These are phyloP conservation scores for Pulveroboletus sp. DNA, from an alignment of 768 basidiomycete species.

Conservation along the genomic window DNA sequence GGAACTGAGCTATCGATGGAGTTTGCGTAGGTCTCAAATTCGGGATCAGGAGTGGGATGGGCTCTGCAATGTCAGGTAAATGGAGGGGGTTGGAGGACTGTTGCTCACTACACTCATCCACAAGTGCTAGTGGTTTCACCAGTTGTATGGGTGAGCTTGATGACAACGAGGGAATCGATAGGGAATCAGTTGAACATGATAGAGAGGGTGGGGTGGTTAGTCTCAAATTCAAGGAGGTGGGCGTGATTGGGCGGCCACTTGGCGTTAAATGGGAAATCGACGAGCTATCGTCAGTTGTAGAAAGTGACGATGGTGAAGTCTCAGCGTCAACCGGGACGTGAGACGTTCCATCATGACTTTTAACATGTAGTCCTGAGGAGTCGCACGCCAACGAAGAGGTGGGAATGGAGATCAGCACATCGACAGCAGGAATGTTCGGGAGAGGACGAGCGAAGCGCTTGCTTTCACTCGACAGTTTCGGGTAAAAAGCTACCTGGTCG, in stretches of 20 bases:
- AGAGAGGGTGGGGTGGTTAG: constrained; percentile 43
- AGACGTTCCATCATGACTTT: neutral
- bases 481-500: neutral
- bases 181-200: constrained; percentile 57
- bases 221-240: constrained; percentile 29
- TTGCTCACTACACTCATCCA: constrained; percentile 28
- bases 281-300: constrained; percentile 29
- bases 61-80: constrained; percentile 30
- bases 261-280: constrained; percentile 30
- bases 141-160: constrained; percentile 36
- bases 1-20: constrained; percentile 28
- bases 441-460: constrained; percentile 21
- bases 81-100: constrained; percentile 22
- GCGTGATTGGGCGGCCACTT: constrained; percentile 32
- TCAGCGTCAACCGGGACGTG: constrained; percentile 14
- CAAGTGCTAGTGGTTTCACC: constrained; percentile 36
- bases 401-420: constrained; percentile 1
- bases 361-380: neutral
- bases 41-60: constrained; percentile 23
- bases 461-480: constrained; percentile 9
- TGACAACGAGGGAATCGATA: constrained; percentile 50
- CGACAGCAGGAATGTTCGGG: constrained; percentile 20
- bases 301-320: constrained; percentile 22
- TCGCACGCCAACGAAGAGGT: constrained; percentile 3
- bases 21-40: constrained; percentile 19